Base-by-base conservation (phyloP, 192 early-diverging fungal genomes). In the Martensiomyces pterosporus region DNA sequence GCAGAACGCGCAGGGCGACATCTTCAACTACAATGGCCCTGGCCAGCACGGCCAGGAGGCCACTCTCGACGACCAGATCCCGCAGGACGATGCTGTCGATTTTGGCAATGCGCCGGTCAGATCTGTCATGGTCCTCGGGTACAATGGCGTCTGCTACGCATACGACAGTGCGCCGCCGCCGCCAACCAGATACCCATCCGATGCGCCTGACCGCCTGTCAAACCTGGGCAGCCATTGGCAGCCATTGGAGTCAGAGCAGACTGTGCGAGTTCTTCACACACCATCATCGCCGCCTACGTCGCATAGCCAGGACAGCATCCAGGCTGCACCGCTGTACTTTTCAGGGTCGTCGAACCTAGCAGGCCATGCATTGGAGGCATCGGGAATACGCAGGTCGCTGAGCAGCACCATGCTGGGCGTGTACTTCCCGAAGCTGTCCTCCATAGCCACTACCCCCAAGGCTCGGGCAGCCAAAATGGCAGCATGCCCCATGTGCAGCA, bases 41-140 rank as follows among this genome's bases (percentile, higher is more conserved):
- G 66, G 72, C 0, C 27, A 41, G 0, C 39, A 57, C 25, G 66
- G 65, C 44, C n/a, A n/a, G n/a, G 61, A 60, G 22, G 60, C 72
- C 0, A 29, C 41, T 26, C 49, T 75, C 1, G 37, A 52, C 12
- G 63, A 64, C 24, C n/a, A 39, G 4, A 69, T 75, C 44, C 61
- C 72, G 8, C 43, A 66, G 34, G 51, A 49, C 46, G 8, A 27
- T n/a, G 27, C 45, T 7, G 57, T 73, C 14, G 27, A 23, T 12
- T 52, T 73, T 48, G 62, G 62, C 39, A 22, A 37, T 34, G 51
- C 36, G 15, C 57, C 44, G 6, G 72, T 64, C 2, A 29, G 57
- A 18, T 54, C 55, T 6, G 55, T 58, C 43, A 75, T 75, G 60
- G 46, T 66, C 5, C 60, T 75, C 1, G 66, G 72, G 0, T 69